phyloP scores from a whole-genome alignment of 2,329 filamentous ascomycete genomes.

The Xylariales sp. region DNA sequence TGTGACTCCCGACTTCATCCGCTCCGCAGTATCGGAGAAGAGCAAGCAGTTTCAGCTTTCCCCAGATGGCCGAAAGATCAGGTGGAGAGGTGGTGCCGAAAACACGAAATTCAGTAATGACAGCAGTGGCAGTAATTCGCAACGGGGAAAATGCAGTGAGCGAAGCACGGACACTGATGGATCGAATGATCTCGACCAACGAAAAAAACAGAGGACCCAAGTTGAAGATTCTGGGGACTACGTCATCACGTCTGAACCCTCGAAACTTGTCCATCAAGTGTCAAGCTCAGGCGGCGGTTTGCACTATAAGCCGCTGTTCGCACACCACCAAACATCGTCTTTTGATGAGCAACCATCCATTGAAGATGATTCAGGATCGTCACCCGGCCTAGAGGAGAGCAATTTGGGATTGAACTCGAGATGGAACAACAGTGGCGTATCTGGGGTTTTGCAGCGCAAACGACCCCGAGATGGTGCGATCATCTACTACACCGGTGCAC shows the following conservation, averaged over 20 bases:
- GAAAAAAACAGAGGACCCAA: constrained; percentile 42
- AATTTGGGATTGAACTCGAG: constrained; percentile 40
- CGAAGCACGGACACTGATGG: constrained; percentile 41
- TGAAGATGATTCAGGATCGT: constrained; percentile 43
- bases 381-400: constrained; percentile 44
- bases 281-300: constrained; percentile 44
- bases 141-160: constrained; percentile 45
- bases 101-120: constrained; percentile 64
- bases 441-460: constrained; percentile 43
- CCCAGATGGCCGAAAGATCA: constrained; percentile 69
- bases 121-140: constrained; percentile 46
- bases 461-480: constrained; percentile 66
- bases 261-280: constrained; percentile 32
- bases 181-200: constrained; percentile 35
- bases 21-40: constrained; percentile 63
- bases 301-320: constrained; percentile 61
- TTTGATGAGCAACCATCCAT: constrained; percentile 42
- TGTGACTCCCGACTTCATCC: constrained; percentile 73
- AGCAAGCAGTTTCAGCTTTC: constrained; percentile 76
- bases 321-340: constrained; percentile 38
- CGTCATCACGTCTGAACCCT: constrained; percentile 31
- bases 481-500: constrained; percentile 76
- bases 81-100: constrained; percentile 68
- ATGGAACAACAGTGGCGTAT: constrained; percentile 41
- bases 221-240: constrained; percentile 31